Base-by-base conservation (phyloP, 257 asterid species). In the Osmanthus fragrans region DNA sequence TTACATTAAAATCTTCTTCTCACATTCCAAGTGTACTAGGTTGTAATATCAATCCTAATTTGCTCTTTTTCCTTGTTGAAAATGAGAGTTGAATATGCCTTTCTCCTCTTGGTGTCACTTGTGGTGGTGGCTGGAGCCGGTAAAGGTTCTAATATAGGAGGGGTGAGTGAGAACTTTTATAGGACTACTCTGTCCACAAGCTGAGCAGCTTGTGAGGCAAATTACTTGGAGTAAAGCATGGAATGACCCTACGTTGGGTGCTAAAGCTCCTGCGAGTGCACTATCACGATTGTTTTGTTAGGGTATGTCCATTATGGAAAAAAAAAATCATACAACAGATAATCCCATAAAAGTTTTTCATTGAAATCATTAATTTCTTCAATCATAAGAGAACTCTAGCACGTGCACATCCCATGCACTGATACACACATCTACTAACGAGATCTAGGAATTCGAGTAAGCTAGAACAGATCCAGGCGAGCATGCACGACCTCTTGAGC, bases 251-350 rank as follows among this genome's bases (percentile, higher is more conserved):
- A 84, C 83, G 10, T 66, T 84, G 73, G 82, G 82, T 13, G 81
- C 90, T 73, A 25, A 87, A 82, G 76, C 60, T 85, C 27, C 89
- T 85, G 25, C 84, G 93, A 13, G 58, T 85, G 71, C 93, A 87
- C 64, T 89, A 82, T 49, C 93, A 89, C 15, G 90, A 89, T 40
- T 89, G 91, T 70, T 89, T 89, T 39, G 87, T 89, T 23, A 82
- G 73, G 79, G 90, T 85, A 84, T 1, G 71, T 4, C 47, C 3
- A 1, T 4, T 5, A 15, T 7, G 19, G 1, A 13, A 49, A 0
- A 13, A 49, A 0, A 32, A 49, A 16, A 2, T 49, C 5, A 13
- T 4, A 49, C 7, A 15, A 49, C 2, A 16, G 18, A 16, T 49
- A 16, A 49, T 49, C 19, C 40, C 40, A 37, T 7, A 37, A 7